Base-by-base conservation (phyloP, 495 filamentous ascomycete genomes). In the Thozetella sp. region DNA sequence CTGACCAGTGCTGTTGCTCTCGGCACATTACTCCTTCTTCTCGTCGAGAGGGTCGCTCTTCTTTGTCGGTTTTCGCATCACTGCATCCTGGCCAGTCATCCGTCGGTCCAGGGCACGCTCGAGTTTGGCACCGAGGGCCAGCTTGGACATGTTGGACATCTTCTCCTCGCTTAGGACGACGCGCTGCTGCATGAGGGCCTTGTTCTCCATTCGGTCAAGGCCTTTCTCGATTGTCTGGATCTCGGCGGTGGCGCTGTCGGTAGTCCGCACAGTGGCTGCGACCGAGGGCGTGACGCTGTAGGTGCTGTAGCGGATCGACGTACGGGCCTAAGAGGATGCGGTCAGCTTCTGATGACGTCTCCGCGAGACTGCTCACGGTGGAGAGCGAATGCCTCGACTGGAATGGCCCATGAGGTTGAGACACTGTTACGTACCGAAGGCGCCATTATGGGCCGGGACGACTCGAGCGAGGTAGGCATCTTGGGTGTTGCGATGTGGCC, bases 101-200 rank as follows among this genome's bases (percentile, higher is more conserved):
- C 95, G 86, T 65, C 95, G 81, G 56, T 87, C 91, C 37, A 99
- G 86, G 13, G 95, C 95, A 40, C 95, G 88, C 71, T 99, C 95
- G 43, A 98, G 83, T 76, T 97, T 98, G 40, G 95, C 94, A 48
- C 93, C 90, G 45, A 98, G 82, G 25, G 94, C 94, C 57, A 98
- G 79, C 76, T 97, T 96, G 75, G 88, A 91, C 67, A 97, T 74
- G 71, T 91, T 90, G 61, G 91, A 91, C 53, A 80, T 87, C 82
- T 98, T 97, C 75, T 96, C 87, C 37, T 85, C 80, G 59, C 81
- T 90, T 22, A 93, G 87, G 51, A 88, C 83, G 69, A 96, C 97
- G 59, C 95, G 90, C 78, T 99, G 95, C 59, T 87, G 81, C 60
- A 83, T 77, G 26, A 97, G 85, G 25, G 88, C 90, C 72, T 92